phyloP scores from a whole-genome alignment of 371 early-diverging fungal species.

The Circinella umbellata region DNA sequence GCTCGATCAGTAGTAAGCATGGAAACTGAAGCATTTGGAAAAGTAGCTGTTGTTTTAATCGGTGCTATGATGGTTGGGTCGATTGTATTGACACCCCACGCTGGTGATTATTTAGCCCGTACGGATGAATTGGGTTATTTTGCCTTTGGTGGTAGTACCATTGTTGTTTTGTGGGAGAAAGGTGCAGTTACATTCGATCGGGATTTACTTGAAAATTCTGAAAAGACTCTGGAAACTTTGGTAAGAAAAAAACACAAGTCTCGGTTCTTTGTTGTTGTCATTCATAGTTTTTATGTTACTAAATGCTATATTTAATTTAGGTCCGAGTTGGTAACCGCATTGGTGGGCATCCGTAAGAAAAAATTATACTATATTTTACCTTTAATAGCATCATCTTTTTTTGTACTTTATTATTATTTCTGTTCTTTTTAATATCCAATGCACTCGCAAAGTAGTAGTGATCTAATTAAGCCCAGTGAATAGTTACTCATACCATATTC shows the following conservation, averaged over 20 bases:
- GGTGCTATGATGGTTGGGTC: slow-evolving; percentile 94
- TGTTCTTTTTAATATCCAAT: neutral
- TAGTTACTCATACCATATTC: too few species aligned
- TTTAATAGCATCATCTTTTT: neutral
- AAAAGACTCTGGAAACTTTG: slow-evolving; percentile 33
- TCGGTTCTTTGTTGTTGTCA: too few species aligned
- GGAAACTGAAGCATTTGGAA: slow-evolving; percentile 72
- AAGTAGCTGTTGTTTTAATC: slow-evolving; percentile 74
- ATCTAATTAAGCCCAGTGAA: too few species aligned
- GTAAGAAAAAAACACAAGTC: slow-evolving; percentile 10
- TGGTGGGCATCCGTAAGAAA: slow-evolving; percentile 8
- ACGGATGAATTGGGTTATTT: slow-evolving; percentile 88
- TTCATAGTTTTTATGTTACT: too few species aligned
- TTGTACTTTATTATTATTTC: neutral
- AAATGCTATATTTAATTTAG: neutral
- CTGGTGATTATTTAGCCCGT: slow-evolving; percentile 58
- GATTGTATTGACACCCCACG: slow-evolving; percentile 69
- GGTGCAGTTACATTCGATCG: slow-evolving; percentile 28
- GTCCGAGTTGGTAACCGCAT: slow-evolving; percentile 23
- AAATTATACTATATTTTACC: neutral
- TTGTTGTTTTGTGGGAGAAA: slow-evolving; percentile 74
- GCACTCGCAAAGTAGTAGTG: too few species aligned
- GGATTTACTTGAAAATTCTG: slow-evolving; percentile 35
- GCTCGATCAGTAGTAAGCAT: slow-evolving; percentile 74
- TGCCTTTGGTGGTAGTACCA: slow-evolving; percentile 82